Percentiles rank a stretch among this genome's conserved stretches.
These are phyloP conservation scores for Ophiosphaerella herpotricha DNA, from an alignment of 2,329 filamentous ascomycete genomes.

Conservation along the genomic window DNA sequence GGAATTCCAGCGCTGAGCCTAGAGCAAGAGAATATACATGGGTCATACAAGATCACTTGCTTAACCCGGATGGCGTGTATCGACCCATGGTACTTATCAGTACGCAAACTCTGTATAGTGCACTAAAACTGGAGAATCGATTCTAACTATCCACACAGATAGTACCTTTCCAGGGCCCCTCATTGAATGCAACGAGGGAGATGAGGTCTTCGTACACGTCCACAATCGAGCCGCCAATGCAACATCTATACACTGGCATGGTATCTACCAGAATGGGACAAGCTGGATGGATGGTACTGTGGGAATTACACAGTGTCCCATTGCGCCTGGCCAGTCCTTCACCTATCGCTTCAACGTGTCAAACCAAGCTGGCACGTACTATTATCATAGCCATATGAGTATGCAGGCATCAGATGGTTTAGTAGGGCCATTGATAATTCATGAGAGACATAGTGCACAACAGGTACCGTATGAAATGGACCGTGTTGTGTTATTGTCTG, in stretches of 20 bases:
- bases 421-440: slow-evolving; percentile 44
- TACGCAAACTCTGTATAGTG: too few relatives aligned
- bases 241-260: slow-evolving; percentile 67
- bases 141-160: slow-evolving; percentile 10
- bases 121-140: too few relatives aligned
- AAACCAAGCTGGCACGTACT: slow-evolving; percentile 40
- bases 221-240: slow-evolving; percentile 59
- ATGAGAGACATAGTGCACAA: slow-evolving; percentile 51
- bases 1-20: slow-evolving; percentile 59
- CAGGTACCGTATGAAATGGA: slow-evolving; percentile 56
- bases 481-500: slow-evolving; percentile 66
- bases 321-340: slow-evolving; percentile 54
- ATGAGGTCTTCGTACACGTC: slow-evolving; percentile 69
- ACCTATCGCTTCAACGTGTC: slow-evolving; percentile 43
- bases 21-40: slow-evolving; percentile 63
- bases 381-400: slow-evolving; percentile 46
- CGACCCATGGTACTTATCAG: slow-evolving; percentile 49
- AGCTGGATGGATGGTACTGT: slow-evolving; percentile 61
- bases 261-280: slow-evolving; percentile 56
- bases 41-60: slow-evolving; percentile 61
- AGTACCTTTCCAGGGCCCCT: slow-evolving; percentile 47
- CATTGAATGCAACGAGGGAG: slow-evolving; percentile 60
- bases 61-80: slow-evolving; percentile 61
- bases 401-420: slow-evolving; percentile 51
- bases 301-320: slow-evolving; percentile 58